Percentiles rank a stretch among this genome's conserved stretches.
Conservation (phyloP, 2,329 filamentous ascomycete species). For the Scedosporium dehoogii region DNA sequence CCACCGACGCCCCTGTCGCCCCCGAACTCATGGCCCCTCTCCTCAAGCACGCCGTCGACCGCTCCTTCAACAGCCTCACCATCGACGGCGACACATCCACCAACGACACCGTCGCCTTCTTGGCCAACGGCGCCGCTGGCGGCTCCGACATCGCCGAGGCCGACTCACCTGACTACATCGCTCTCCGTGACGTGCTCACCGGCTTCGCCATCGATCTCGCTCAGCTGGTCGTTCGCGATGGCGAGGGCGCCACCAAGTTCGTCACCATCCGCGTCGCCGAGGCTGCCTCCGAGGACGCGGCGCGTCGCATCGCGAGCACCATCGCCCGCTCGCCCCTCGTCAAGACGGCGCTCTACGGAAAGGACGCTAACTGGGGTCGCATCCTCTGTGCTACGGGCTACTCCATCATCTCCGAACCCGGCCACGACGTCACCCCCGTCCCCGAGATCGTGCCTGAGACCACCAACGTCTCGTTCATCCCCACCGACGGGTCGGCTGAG, state of each 20-base stretch:
- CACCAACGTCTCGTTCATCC: constrained; percentile 71
- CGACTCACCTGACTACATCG: constrained; percentile 52
- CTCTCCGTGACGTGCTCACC: constrained; percentile 61
- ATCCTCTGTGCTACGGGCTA: constrained; percentile 94
- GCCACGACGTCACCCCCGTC: constrained; percentile 46
- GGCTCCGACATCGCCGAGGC: constrained; percentile 51
- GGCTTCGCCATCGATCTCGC: constrained; percentile 75
- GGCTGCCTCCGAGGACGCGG: constrained; percentile 57
- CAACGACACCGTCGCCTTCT: constrained; percentile 87
- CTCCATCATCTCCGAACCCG: constrained; percentile 50
- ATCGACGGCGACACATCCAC: constrained; percentile 96
- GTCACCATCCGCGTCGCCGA: constrained; percentile 82
- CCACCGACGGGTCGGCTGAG: constrained; percentile 65
- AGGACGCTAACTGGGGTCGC: constrained; percentile 97
- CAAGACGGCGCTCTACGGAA: constrained; percentile 94
- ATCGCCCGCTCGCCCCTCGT: constrained; percentile 90
- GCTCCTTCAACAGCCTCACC: constrained; percentile 93
- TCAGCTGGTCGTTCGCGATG: constrained; percentile 88
- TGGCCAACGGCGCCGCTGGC: constrained; percentile 91
- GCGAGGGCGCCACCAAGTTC: constrained; percentile 96
- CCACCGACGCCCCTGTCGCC: constrained; percentile 78
- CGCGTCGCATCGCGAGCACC: constrained; percentile 70
- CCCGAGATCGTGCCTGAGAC: constrained; percentile 55
- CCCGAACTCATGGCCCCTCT: constrained; percentile 56
- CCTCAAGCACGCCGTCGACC: constrained; percentile 64